phyloP scores from a whole-genome alignment of 345 rosid species.

The Gossypium anomalum region DNA sequence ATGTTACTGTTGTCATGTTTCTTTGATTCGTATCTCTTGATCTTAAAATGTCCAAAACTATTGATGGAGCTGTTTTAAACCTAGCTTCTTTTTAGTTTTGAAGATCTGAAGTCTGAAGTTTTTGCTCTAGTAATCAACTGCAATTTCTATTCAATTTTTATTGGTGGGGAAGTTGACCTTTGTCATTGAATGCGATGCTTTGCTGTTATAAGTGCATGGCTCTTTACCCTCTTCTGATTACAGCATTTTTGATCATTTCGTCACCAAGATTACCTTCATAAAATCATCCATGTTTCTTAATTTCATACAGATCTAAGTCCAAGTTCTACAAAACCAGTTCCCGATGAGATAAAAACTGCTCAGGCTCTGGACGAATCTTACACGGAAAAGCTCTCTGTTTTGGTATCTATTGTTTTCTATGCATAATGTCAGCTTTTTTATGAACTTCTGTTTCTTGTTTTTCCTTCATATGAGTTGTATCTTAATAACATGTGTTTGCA shows the following conservation, averaged over 20 bases:
- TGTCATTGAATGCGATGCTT: not conserved
- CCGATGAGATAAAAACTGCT: constrained; percentile 11
- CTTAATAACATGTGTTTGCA: constrained; percentile 23
- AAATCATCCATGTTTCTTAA: not conserved
- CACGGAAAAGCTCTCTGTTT: constrained; percentile 15
- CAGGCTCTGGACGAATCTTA: constrained; percentile 23
- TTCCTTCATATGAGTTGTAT: constrained; percentile 7
- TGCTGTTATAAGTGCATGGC: not conserved
- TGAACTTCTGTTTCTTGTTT: not conserved
- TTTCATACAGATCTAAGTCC: constrained; percentile 2
- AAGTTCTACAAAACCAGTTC: not conserved
- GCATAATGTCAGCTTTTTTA: constrained; percentile 4
- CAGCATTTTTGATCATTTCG: not conserved
- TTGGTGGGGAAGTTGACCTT: not conserved
- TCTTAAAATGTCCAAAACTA: not conserved
- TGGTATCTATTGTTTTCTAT: constrained; percentile 20
- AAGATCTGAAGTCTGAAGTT: not conserved
- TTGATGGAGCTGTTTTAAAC: not conserved
- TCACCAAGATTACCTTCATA: not conserved
- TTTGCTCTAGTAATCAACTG: not conserved
- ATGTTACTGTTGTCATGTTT: constrained; percentile 1
- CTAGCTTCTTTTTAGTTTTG: not conserved
- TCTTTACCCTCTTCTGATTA: not conserved
- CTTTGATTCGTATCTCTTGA: not conserved
- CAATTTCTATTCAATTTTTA: not conserved